phyloP scores from a whole-genome alignment of 768 basidiomycete species.

The Leucogyrophana mollusca region DNA sequence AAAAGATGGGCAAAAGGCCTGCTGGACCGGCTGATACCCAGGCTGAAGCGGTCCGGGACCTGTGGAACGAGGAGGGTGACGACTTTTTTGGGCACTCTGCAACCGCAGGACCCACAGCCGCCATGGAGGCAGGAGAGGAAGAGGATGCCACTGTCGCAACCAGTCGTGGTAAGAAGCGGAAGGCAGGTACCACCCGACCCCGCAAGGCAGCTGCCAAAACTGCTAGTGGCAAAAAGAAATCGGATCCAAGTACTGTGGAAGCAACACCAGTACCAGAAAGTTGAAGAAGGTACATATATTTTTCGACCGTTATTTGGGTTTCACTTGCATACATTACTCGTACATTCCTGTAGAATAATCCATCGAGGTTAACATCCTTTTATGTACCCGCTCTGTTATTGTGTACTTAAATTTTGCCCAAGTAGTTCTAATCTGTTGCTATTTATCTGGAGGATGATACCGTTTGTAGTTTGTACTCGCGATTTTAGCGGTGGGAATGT shows the following conservation, averaged over 20 bases:
- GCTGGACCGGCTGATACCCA: conserved; percentile 32
- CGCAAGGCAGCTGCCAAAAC: conserved; percentile 32
- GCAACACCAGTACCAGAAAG: conserved; percentile 15
- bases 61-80: conserved; percentile 87
- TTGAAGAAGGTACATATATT: conserved; percentile 31
- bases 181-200: conserved; percentile 20
- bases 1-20: conserved; percentile 34
- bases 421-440: neutral
- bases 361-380: conserved; percentile 23
- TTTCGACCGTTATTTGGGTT: too few relatives aligned
- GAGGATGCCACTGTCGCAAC: conserved; percentile 24
- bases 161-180: conserved; percentile 33
- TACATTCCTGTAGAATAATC: conserved; percentile 30
- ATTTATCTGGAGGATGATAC: neutral
- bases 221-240: conserved; percentile 27
- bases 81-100: conserved; percentile 75
- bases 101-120: conserved; percentile 15
- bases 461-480: too few relatives aligned
- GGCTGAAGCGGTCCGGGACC: conserved; percentile 49
- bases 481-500: too few relatives aligned
- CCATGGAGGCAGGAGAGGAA: conserved; percentile 27
- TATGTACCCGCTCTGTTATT: conserved; percentile 11
- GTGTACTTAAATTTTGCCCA: conserved; percentile 24
- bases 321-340: conserved; percentile 8
- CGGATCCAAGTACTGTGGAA: conserved; percentile 18